These are phyloP conservation scores for Ophiostoma montium DNA, from an alignment of 2,329 filamentous ascomycete species.

Conservation along the genomic window DNA sequence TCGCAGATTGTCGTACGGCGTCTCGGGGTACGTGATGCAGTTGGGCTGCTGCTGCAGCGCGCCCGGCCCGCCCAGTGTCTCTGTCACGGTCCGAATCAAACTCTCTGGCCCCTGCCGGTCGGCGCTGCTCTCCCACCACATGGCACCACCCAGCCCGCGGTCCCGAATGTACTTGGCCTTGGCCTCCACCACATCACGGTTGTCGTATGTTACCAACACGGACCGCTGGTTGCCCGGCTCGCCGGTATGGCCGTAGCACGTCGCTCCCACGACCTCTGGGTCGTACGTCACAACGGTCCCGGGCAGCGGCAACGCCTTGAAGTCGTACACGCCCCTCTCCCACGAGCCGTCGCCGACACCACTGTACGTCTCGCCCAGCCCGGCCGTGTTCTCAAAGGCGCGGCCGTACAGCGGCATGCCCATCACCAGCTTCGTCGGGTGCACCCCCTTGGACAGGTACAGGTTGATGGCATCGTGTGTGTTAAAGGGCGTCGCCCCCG, in stretches of 20 bases:
- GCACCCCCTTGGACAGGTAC: constrained; percentile 54
- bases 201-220: constrained; percentile 76
- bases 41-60: constrained; percentile 41
- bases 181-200: constrained; percentile 44
- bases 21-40: constrained; percentile 47
- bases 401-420: constrained; percentile 91
- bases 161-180: constrained; percentile 62
- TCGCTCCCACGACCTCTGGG: constrained; percentile 51
- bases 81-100: constrained; percentile 52
- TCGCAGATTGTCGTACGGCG: constrained; percentile 57
- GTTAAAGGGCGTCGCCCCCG: constrained; percentile 62
- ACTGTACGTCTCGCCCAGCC: constrained; percentile 52
- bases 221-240: constrained; percentile 19
- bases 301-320: constrained; percentile 63
- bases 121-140: constrained; percentile 92
- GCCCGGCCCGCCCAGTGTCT: constrained; percentile 38
- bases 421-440: constrained; percentile 61
- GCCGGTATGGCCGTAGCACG: constrained; percentile 54
- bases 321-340: constrained; percentile 80
- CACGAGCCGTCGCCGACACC: constrained; percentile 69
- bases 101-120: constrained; percentile 54
- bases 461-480: constrained; percentile 54
- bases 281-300: constrained; percentile 55
- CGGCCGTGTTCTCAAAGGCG: constrained; percentile 66
- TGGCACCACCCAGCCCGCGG: constrained; percentile 64